Percentiles rank a stretch among this genome's conserved stretches.
phyloP scores from a whole-genome alignment of 1,284 basidiomycete species.

The Apiotrichum montevideense region DNA sequence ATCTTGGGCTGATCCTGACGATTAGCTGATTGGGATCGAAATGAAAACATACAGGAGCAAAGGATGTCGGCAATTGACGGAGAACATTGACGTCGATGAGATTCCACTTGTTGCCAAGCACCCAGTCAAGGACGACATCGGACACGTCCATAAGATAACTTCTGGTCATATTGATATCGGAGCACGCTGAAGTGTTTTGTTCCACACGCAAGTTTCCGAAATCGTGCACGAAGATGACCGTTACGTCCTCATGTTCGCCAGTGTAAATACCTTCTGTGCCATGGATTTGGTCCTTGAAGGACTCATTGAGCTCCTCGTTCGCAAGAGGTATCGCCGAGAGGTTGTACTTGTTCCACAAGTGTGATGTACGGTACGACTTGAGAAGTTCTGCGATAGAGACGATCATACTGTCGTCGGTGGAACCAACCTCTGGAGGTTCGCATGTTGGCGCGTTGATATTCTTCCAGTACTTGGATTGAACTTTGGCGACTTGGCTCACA shows the following conservation, averaged over 20 bases:
- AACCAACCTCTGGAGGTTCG: slow-evolving; percentile 56
- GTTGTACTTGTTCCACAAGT: slow-evolving; percentile 63
- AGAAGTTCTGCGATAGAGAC: slow-evolving; percentile 59
- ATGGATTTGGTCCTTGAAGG: not conserved
- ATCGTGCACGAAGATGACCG: slow-evolving; percentile 83
- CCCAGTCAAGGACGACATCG: slow-evolving; percentile 71
- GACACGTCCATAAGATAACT: slow-evolving; percentile 83
- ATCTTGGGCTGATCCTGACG: slow-evolving; percentile 22
- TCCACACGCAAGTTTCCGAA: slow-evolving; percentile 82
- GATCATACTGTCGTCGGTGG: slow-evolving; percentile 13
- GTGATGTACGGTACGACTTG: slow-evolving; percentile 73
- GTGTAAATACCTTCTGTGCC: slow-evolving; percentile 53
- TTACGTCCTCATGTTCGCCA: slow-evolving; percentile 49
- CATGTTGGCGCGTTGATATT: slow-evolving; percentile 68
- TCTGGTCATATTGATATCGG: slow-evolving; percentile 67
- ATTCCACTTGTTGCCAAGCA: slow-evolving; percentile 56
- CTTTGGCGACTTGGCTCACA: slow-evolving; percentile 73
- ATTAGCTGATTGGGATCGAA: not conserved
- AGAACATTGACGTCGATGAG: slow-evolving; percentile 84
- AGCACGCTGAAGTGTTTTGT: slow-evolving; percentile 62
- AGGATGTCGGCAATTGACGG: slow-evolving; percentile 55
- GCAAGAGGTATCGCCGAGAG: slow-evolving; percentile 77
- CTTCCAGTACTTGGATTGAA: slow-evolving; percentile 89
- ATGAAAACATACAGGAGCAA: slow-evolving; percentile 16
- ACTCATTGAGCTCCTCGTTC: slow-evolving; percentile 52